phyloP scores from a whole-genome alignment of 371 early-diverging fungal genomes.

The Mucor irregularis region DNA sequence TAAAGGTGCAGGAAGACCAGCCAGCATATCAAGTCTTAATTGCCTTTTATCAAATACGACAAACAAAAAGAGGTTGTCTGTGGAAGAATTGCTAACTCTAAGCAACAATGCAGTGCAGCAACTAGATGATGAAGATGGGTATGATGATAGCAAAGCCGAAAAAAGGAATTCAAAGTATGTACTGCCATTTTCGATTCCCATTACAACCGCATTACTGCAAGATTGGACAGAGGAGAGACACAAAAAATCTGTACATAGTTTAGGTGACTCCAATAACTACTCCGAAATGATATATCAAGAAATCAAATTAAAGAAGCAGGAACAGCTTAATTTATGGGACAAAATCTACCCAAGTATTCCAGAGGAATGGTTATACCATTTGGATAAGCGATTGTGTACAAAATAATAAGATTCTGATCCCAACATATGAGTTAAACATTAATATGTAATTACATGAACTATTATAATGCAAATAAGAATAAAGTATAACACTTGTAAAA shows the following conservation, averaged over 20 bases:
- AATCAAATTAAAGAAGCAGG: slow-evolving; percentile 24
- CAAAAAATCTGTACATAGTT: not conserved
- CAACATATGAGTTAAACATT: not conserved
- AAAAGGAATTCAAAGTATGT: slow-evolving; percentile 22
- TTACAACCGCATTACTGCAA: slow-evolving; percentile 12
- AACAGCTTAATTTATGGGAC: slow-evolving; percentile 14
- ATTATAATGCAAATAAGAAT: too few species aligned
- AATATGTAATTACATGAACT: not conserved
- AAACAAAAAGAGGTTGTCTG: slow-evolving; percentile 2
- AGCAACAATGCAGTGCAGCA: not conserved
- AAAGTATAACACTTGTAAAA: too few species aligned
- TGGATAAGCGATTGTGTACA: slow-evolving; percentile 8
- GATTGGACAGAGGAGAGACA: slow-evolving; percentile 21
- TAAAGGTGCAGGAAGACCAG: not conserved
- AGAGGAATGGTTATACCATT: slow-evolving; percentile 23
- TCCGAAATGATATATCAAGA: slow-evolving; percentile 22
- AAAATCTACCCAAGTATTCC: slow-evolving; percentile 21
- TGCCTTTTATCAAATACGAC: slow-evolving; percentile 9
- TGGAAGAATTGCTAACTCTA: not conserved
- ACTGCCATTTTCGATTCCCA: slow-evolving; percentile 18
- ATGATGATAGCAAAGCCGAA: slow-evolving; percentile 2
- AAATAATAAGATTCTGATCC: not conserved
- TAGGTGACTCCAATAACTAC: slow-evolving; percentile 1
- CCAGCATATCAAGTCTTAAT: slow-evolving; percentile 18
- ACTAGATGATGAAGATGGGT: slow-evolving; percentile 6